Conservation (phyloP, 1,139 yeast species). For the Keqinozyma sinolaborantium region DNA sequence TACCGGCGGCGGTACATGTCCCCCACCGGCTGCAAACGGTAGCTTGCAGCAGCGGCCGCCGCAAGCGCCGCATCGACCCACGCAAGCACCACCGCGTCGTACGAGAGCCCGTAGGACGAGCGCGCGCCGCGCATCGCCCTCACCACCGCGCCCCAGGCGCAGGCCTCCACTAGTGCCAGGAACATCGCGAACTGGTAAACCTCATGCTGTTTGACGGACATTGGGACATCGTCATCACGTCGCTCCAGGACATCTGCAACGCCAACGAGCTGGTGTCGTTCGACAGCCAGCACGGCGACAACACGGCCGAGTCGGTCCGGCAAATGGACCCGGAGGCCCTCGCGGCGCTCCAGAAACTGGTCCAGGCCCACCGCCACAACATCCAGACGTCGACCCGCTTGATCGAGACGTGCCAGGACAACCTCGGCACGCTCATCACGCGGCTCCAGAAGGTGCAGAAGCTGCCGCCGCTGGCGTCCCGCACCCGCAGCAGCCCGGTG, state of each 20-base stretch:
- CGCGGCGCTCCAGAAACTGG: constrained; percentile 33
- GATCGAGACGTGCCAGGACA: constrained; percentile 38
- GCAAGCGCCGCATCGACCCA: background rate
- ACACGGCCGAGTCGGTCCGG: constrained; percentile 8
- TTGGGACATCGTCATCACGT: constrained; percentile 67
- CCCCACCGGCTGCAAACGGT: constrained; percentile 1
- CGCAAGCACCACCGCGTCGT: background rate
- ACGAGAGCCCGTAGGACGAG: background rate
- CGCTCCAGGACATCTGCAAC: constrained; percentile 65
- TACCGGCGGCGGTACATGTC: background rate
- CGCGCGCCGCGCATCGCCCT: background rate
- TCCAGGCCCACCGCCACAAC: constrained; percentile 53
- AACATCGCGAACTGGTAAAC: background rate
- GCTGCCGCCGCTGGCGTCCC: background rate
- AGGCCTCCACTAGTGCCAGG: background rate
- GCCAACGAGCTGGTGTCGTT: constrained; percentile 53
- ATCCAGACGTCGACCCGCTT: constrained; percentile 53
- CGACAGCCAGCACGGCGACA: constrained; percentile 35
- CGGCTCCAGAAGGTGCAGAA: constrained; percentile 14
- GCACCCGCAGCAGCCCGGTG: constrained; percentile 3
- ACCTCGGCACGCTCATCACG: constrained; percentile 30
- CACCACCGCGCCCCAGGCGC: background rate
- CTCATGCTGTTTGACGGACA: constrained; percentile 29
- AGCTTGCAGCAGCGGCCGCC: background rate
- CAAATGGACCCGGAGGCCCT: constrained; percentile 35